phyloP scores from a whole-genome alignment of 768 basidiomycete genomes.

The Trametes villosa region DNA sequence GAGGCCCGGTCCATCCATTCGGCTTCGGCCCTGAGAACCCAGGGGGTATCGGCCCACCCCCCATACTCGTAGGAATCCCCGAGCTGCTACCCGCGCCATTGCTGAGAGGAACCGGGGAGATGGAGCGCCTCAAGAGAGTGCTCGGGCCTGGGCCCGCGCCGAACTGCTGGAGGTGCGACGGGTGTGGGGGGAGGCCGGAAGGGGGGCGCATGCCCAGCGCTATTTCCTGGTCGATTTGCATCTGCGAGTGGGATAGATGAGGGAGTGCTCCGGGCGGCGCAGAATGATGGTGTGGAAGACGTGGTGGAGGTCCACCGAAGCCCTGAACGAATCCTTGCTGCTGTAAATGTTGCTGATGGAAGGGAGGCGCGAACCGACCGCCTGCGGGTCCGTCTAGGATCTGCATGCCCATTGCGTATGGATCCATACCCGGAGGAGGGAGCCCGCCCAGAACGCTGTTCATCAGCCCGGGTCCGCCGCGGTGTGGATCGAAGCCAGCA shows the following conservation, averaged over 20 bases:
- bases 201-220: conserved; percentile 23
- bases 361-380: conserved; percentile 22
- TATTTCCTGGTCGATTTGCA: conserved; percentile 32
- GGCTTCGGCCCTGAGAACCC: conserved; percentile 20
- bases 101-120: conserved; percentile 31
- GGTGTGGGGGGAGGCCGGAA: conserved; percentile 24
- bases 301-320: conserved; percentile 24
- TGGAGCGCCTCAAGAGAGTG: conserved; percentile 31
- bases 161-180: conserved; percentile 16
- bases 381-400: conserved; percentile 25
- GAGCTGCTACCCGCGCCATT: conserved; percentile 21
- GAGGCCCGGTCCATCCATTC: conserved; percentile 25
- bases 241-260: conserved; percentile 22
- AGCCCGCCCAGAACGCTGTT: conserved; percentile 19
- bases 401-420: conserved; percentile 24
- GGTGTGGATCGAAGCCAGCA: conserved; percentile 21
- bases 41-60: conserved; percentile 20
- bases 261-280: conserved; percentile 29
- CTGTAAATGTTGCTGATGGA: conserved; percentile 17
- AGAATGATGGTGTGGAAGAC: conserved; percentile 30
- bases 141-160: conserved; percentile 19
- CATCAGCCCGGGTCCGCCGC: conserved; percentile 15
- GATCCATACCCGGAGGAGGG: conserved; percentile 27
- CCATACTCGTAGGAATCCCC: conserved; percentile 11
- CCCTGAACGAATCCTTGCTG: conserved; percentile 22